Evolutionary conservation across 2,329 filamentous ascomycete species (phyloP).

Genomic region (Venturia carpophila): DNA sequence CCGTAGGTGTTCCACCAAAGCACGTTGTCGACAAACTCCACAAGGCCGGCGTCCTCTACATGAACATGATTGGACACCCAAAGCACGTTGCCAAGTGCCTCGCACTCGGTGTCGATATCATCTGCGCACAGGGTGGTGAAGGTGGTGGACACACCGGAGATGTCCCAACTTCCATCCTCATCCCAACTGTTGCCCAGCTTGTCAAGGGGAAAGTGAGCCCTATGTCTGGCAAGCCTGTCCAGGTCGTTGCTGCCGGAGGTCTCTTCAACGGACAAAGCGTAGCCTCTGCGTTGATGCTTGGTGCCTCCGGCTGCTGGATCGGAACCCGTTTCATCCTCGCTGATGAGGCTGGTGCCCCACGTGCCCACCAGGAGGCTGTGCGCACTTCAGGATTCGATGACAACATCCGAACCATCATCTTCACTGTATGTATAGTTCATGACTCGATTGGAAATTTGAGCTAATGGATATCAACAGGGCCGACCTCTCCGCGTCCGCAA

Average conservation of each 20-base stretch:
- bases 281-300: conserved; percentile 85
- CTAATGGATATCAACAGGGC: conserved; percentile 40
- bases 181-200: conserved; percentile 81
- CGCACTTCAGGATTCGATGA: conserved; percentile 87
- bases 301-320: conserved; percentile 88
- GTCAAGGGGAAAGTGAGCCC: conserved; percentile 76
- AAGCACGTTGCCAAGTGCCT: conserved; percentile 98
- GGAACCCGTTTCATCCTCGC: conserved; percentile 91
- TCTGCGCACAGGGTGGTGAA: conserved; percentile 97
- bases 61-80: conserved; percentile 99
- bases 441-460: not conserved
- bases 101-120: conserved; percentile 80
- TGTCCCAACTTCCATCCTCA: conserved; percentile 83
- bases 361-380: conserved; percentile 92
- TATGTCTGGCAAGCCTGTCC: conserved; percentile 77
- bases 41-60: conserved; percentile 80
- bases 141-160: conserved; percentile 95
- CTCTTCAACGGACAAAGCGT: conserved; percentile 46
- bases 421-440: conserved; percentile 64
- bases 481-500: conserved; percentile 87
- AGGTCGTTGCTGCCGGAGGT: conserved; percentile 53
- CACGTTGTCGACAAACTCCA: conserved; percentile 85
- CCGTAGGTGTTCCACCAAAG: conserved; percentile 88
- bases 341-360: conserved; percentile 88
- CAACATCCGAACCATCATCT: conserved; percentile 95